Base-by-base conservation (phyloP, 257 asterid species). In the Linderniella brevidens region DNA sequence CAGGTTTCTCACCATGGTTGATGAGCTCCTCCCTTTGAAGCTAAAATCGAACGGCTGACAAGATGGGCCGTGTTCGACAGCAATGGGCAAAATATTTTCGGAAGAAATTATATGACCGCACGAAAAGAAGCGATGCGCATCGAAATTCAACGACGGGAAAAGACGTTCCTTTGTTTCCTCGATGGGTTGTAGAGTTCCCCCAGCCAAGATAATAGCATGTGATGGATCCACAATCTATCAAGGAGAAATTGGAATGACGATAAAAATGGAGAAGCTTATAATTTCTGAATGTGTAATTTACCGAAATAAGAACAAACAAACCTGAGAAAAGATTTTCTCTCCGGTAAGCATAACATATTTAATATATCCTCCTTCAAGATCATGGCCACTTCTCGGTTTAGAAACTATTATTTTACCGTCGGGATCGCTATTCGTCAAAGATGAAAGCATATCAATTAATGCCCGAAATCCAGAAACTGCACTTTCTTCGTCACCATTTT, bases 321-420 rank as follows among this genome's bases (percentile, higher is more conserved):
- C 98, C 94, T 88, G 85, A 32, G 80, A 79, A 70, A 88, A 88
- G 13, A 88, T 78, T 66, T 73, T 81, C 65, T 88, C 98, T 52
- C 98, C 98, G 15, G 92, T 84, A 60, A 88, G 88, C 98, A 81
- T 88, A 66, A 80, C 92, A 70, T 76, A 88, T 67, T 88, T 88
- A 55, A 88, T 65, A 48, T 65, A 71, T 45, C 98, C 93, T 62
- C 75, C 75, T 63, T 70, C 76, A 41, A 53, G 78, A 40, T 64
- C 80, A 36, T 71, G 38, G 57, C 67, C 50, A 13, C 65, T 65
- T 55, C 58, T 53, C 3, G 80, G 61, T 71, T 64, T 68, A 11
- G 95, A 80, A 63, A 84, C 57, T 60, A 84, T 65, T 29, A 88
- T 69, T 63, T 80, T 76, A 19, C 98, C 98, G 56, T 81, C 96